phyloP scores from a whole-genome alignment of 176 grass and related monocot genomes.

The Ananas comosus region DNA sequence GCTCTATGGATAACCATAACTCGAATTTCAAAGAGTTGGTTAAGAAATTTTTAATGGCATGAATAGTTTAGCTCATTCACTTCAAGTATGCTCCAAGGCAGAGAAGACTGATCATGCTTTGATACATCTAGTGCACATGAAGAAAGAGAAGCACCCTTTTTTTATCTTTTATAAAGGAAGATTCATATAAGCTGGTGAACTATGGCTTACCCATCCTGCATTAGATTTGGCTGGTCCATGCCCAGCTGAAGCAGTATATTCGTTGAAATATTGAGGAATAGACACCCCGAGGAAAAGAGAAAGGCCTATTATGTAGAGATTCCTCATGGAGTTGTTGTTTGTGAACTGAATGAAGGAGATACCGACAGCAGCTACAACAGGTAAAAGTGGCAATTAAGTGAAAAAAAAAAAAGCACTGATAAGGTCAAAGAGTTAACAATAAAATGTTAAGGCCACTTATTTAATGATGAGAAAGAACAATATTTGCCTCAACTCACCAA shows the following conservation, averaged over 20 bases:
- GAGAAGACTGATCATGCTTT: neutral
- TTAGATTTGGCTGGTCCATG: conserved; percentile 61
- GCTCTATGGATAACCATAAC: too few species aligned
- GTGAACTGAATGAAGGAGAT: conserved; percentile 76
- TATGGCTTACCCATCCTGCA: conserved; percentile 86
- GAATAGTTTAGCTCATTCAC: too few species aligned
- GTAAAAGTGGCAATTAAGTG: conserved; percentile 11
- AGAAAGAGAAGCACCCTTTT: neutral
- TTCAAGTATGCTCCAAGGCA: too few species aligned
- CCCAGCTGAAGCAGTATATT: conserved; percentile 55
- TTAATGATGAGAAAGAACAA: neutral
- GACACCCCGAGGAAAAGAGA: conserved; percentile 85
- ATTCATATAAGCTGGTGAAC: conserved; percentile 2
- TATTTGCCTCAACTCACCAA: conserved; percentile 42
- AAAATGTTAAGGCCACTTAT: neutral
- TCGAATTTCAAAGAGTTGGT: too few species aligned
- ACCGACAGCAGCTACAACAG: conserved; percentile 66
- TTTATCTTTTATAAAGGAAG: too few species aligned
- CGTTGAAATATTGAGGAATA: conserved; percentile 85
- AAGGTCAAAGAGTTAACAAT: neutral
- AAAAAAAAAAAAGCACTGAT: neutral
- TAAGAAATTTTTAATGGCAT: too few species aligned
- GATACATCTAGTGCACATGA: neutral
- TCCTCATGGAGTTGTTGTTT: conserved; percentile 96
- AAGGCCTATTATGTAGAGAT: conserved; percentile 81